Evolutionary conservation across 768 basidiomycete genomes (phyloP), one percentile per base, ranked within the genome.

Genomic region (Leccinum variicolor): DNA sequence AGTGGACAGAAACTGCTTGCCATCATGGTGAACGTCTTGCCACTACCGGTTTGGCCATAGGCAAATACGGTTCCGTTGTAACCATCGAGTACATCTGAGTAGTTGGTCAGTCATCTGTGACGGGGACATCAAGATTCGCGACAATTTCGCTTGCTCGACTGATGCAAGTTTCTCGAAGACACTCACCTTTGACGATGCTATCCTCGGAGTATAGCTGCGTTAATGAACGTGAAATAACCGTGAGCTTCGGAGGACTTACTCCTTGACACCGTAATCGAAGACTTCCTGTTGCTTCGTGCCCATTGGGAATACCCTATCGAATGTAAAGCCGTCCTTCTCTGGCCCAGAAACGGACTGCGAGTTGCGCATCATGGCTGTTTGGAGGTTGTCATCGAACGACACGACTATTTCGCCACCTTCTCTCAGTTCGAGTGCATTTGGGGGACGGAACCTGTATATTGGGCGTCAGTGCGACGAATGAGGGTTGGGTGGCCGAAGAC

Each of bases 21-120:
- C 96, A 98, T 98, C 97, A 98, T 98, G 21, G 97, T 95, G 74
- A 94, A 96, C 1, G 92, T 94, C 76, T 99, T 99, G 57, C 96
- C 96, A 62, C 91, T 94, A 63, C 90, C 92, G 2, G 96, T 98
- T 73, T 98, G 96, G 36, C 96, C 96, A 74, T 99, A 99, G 52
- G 97, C 97, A 62, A 99, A 84, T 55, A 98, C 90, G 11, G 94
- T 98, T 51, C 97, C 97, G 66, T 99, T 99, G 78, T 99, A 99
- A 25, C 97, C 97, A 75, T 93, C 90, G 71, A 99, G 85, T 50
- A 99, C 97, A 81, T 99, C 97, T 98, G 60, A 49, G 49, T 47
- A 59, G 48, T 34, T 25, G 15, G 58, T 74, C 54, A 70, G 67
- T 57, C 13, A 56, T 62, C 55, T 43, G 46, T 21, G 33, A 41